phyloP scores from a whole-genome alignment of 2,329 filamentous ascomycete genomes.

The Aureobasidium sp. region DNA sequence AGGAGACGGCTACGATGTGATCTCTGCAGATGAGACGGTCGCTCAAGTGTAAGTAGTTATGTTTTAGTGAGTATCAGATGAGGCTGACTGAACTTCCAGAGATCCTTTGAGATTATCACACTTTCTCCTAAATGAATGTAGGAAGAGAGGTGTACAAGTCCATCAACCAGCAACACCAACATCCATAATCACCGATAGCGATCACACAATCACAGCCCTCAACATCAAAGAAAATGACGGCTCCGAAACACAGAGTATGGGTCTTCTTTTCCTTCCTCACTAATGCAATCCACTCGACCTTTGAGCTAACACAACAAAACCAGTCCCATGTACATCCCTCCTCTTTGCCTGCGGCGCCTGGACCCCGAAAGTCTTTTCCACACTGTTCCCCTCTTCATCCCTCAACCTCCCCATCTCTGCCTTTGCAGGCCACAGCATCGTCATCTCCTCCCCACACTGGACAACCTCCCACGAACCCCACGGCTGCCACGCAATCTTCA shows the following conservation, averaged over 20 bases:
- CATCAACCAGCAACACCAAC: constrained; percentile 57
- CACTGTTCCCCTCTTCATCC: constrained; percentile 54
- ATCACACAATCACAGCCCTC: constrained; percentile 36
- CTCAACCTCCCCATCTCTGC: constrained; percentile 51
- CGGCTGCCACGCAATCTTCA: constrained; percentile 63
- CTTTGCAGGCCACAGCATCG: constrained; percentile 65
- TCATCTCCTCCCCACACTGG: constrained; percentile 56
- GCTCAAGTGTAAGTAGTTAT: constrained; percentile 54
- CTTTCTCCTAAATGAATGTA: constrained; percentile 55
- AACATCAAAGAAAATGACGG: not conserved
- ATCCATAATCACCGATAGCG: constrained; percentile 45
- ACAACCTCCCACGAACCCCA: constrained; percentile 37
- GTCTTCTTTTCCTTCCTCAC: no score
- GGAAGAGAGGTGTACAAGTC: constrained; percentile 56
- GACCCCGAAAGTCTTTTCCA: constrained; percentile 58
- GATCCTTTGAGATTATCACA: constrained; percentile 61
- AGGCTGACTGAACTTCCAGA: constrained; percentile 30
- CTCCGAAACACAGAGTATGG: not conserved
- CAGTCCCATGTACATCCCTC: constrained; percentile 56
- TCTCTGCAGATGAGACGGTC: constrained; percentile 54
- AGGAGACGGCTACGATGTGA: constrained; percentile 53
- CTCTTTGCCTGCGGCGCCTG: constrained; percentile 65
- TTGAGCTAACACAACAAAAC: not conserved
- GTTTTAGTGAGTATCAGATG: not conserved
- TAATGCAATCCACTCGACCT: constrained; percentile 35